These are phyloP conservation scores for Jatropha curcas DNA, from an alignment of 345 rosid genomes.

Conservation along the genomic window DNA sequence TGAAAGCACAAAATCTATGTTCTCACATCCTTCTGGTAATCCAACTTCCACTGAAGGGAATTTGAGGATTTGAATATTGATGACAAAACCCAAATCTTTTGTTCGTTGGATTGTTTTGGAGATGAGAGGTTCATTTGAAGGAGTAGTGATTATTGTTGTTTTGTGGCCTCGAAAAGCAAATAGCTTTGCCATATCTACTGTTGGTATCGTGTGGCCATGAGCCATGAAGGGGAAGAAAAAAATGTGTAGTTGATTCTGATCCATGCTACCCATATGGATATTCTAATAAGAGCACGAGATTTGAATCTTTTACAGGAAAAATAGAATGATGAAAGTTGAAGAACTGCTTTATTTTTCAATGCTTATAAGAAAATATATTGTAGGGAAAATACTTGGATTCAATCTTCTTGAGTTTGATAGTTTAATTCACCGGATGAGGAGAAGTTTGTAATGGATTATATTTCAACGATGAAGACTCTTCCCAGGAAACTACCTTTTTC, in stretches of 20 bases:
- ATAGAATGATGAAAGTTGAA: no score
- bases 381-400: no score
- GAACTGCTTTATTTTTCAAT: no score
- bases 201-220: conserved; percentile 60
- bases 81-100: conserved; percentile 26
- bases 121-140: conserved; percentile 30
- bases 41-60: conserved; percentile 48
- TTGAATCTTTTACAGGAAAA: no score
- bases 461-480: no score
- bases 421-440: no score
- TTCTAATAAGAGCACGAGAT: background rate
- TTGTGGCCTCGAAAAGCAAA: conserved; percentile 44
- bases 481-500: no score
- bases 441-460: no score
- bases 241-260: conserved; percentile 32
- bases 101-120: conserved; percentile 33
- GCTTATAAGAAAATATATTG: no score
- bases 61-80: conserved; percentile 33
- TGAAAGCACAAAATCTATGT: background rate
- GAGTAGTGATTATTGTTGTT: conserved; percentile 52
- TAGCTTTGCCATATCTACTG: conserved; percentile 53
- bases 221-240: conserved; percentile 54
- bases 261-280: conserved; percentile 21
- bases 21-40: conserved; percentile 23
- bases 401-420: no score